Percentiles rank a stretch among this genome's conserved stretches.
phyloP scores from a whole-genome alignment of 331 rosid genomes.

The Quercus tomentella region DNA sequence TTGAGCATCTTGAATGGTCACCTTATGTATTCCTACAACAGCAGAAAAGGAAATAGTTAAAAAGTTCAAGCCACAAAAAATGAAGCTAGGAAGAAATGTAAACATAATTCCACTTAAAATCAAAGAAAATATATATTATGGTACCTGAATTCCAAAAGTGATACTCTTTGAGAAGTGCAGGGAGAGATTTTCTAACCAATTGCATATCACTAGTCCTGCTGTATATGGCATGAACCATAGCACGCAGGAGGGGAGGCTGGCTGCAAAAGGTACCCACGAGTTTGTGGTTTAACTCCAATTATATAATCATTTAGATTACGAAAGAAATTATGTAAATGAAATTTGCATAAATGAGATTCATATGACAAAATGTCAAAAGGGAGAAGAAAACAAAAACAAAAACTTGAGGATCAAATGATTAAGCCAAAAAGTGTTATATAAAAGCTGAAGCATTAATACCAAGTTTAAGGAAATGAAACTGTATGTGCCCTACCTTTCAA shows the following conservation, averaged over 20 bases:
- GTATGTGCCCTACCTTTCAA: neutral
- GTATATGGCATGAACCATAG: slow-evolving; percentile 80
- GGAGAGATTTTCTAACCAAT: slow-evolving; percentile 61
- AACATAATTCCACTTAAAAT: neutral
- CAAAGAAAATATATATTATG: neutral
- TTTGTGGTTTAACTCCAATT: slow-evolving; percentile 32
- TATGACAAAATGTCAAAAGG: neutral
- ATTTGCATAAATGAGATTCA: neutral
- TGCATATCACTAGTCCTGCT: slow-evolving; percentile 52
- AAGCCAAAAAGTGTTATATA: neutral
- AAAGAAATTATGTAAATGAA: neutral
- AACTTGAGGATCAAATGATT: neutral
- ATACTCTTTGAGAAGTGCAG: slow-evolving; percentile 70
- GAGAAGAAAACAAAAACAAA: neutral
- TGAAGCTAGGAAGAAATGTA: neutral
- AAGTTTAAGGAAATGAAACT: neutral
- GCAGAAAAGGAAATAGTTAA: neutral
- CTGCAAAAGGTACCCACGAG: slow-evolving; percentile 41
- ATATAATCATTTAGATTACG: slow-evolving; percentile 15
- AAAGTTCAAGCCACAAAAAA: neutral
- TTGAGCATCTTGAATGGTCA: slow-evolving; percentile 51
- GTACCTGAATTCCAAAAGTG: slow-evolving; percentile 63
- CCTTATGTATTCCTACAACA: slow-evolving; percentile 44
- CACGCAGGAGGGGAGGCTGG: slow-evolving; percentile 95
- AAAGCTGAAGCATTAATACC: neutral